Base-by-base conservation (phyloP, 176 grass and related monocot species). In the Alloteropsis semialata region DNA sequence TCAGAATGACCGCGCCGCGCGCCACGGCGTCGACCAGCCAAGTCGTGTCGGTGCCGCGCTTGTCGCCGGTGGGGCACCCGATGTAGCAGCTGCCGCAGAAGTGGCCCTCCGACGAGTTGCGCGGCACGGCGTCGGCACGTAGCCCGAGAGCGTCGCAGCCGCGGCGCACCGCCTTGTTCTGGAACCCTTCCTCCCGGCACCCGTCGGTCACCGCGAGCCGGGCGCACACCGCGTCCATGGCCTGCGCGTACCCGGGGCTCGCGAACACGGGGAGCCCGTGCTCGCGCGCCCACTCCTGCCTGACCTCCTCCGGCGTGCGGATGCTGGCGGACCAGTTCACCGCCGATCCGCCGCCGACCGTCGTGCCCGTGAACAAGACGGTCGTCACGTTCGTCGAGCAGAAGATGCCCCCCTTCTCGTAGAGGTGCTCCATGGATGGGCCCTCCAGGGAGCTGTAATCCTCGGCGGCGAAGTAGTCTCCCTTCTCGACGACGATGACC, bases 301-400 rank as follows among this genome's bases (percentile, higher is more conserved):
- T 39, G 54, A 99, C 89, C 50, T 78, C 39, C 42, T 21, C 54
- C 8, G 97, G 97, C 0, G 97, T 99, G 77, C 86, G 84, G 78
- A 99, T 90, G 88, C 91, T 79, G 30, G 97, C 97, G 11, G 97
- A 93, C 93, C 97, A 99, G 92, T 99, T 99, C 75, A 99, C 87
- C 29, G 89, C 93, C 5, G 97, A 92, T 34, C 97, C 97, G 3
- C 97, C 97, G 16, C 97, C 97, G 39, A 99, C 93, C 2, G 97
- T 96, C 16, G 97, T 37, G 8, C 97, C 97, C 0, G 97, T 81
- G 61, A 99, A 59, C 1, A 99, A 17, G 77, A 96, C 43, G 0
- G 81, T 84, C 3, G 91, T 85, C 48, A 86, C 77, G 67, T 96
- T 87, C 7, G 82, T 45, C 19, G 91, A 81, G 83, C 72, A 86